phyloP scores from a whole-genome alignment of 2,329 filamentous ascomycete genomes.

The Apiospora sp. region DNA sequence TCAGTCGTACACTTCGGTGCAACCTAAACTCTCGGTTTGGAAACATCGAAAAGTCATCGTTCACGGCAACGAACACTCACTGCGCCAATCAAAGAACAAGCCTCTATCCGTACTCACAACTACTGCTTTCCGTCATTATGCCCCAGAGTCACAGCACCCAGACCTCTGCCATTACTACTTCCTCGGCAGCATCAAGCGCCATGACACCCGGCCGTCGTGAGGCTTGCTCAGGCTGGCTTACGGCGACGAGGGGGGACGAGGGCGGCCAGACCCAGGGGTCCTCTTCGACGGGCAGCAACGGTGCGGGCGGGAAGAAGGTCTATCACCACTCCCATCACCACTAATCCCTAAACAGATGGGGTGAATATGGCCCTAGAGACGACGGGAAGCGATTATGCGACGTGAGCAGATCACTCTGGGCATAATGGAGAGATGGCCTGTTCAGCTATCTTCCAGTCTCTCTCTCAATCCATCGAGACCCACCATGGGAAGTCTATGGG shows the following conservation, averaged over 20 bases:
- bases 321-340: background rate
- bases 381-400: no score
- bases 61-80: background rate
- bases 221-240: slow-evolving; percentile 11
- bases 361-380: no score
- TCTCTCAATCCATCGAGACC: background rate
- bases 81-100: no score
- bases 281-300: background rate
- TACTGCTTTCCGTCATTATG: background rate
- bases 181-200: background rate
- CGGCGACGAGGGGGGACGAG: background rate
- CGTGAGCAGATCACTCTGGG: background rate
- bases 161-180: background rate
- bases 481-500: background rate
- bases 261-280: background rate
- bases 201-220: background rate
- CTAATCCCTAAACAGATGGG: background rate
- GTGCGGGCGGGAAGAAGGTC: slow-evolving; percentile 5
- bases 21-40: background rate
- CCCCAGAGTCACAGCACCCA: background rate
- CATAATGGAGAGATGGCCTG: background rate
- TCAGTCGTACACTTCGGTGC: background rate
- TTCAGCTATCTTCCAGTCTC: background rate
- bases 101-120: background rate
- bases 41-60: background rate